These are phyloP conservation scores for Limnomonas spitsbergensis DNA, from an alignment of 139 green algal species.

Conservation along the genomic window DNA sequence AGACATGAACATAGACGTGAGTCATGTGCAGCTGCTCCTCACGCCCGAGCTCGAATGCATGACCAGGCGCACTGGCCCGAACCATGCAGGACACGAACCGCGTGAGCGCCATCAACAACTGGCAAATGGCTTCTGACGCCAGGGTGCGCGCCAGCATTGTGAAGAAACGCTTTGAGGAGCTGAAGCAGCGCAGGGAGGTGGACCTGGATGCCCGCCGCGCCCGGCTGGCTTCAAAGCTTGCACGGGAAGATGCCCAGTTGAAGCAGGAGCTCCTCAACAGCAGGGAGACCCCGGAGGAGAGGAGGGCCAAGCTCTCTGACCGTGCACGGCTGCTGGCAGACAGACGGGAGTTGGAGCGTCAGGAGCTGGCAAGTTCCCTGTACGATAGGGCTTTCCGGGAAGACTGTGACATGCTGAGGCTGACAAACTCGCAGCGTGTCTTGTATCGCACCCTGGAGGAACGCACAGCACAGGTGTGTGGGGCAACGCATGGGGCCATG, in stretches of 20 bases:
- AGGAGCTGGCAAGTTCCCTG: constrained; percentile 35
- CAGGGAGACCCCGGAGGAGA: constrained; percentile 54
- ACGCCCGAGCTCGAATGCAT: neutral
- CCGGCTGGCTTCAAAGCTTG: constrained; percentile 45
- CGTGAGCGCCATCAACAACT: constrained; percentile 18
- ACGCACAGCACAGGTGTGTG: constrained; percentile 52
- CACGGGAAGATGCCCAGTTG: constrained; percentile 79
- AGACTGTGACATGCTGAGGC: constrained; percentile 54
- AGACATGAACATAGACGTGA: constrained; percentile 5
- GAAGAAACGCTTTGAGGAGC: constrained; percentile 31
- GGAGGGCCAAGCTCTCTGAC: constrained; percentile 44
- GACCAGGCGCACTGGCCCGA: too few relatives aligned
- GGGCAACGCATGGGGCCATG: too few relatives aligned
- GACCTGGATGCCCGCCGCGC: constrained; percentile 38
- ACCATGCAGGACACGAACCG: constrained; percentile 17
- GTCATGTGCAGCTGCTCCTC: too few relatives aligned
- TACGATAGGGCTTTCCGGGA: constrained; percentile 53
- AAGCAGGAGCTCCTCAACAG: constrained; percentile 68
- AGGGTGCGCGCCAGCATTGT: constrained; percentile 17
- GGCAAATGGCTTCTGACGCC: constrained; percentile 33
- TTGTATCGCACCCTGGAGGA: constrained; percentile 55
- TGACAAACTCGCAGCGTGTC: constrained; percentile 45
- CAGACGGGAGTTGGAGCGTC: constrained; percentile 44
- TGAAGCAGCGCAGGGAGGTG: constrained; percentile 31
- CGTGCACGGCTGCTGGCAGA: constrained; percentile 40